Percentiles rank a stretch among this genome's conserved stretches.
Evolutionary conservation across 768 basidiomycete species (phyloP).

Genomic region (Pholiota conissans): DNA sequence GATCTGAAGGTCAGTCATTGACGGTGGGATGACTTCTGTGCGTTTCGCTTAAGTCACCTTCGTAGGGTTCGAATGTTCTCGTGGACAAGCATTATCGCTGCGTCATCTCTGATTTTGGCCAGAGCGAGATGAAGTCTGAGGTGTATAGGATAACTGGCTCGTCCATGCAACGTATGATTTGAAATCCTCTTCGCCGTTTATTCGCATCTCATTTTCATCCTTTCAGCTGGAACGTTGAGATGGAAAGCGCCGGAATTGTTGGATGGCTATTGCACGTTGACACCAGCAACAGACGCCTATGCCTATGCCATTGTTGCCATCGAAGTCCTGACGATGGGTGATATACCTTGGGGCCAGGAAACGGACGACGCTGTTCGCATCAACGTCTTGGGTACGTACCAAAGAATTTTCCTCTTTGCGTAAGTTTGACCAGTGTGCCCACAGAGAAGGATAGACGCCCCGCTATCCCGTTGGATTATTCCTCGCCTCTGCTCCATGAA

Average conservation of each 20-base stretch:
- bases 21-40: background rate
- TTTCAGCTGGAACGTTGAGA: conserved; percentile 66
- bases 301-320: conserved; percentile 67
- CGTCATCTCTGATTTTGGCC: conserved; percentile 81
- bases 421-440: conserved; percentile 21
- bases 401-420: background rate
- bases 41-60: background rate
- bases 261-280: conserved; percentile 44
- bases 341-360: conserved; percentile 54
- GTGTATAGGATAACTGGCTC: conserved; percentile 59
- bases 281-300: conserved; percentile 63
- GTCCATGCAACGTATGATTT: conserved; percentile 41
- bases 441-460: conserved; percentile 55
- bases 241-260: conserved; percentile 77
- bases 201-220: conserved; percentile 1
- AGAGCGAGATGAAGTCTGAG: conserved; percentile 78
- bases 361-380: conserved; percentile 52
- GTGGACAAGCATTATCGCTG: conserved; percentile 68
- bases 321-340: conserved; percentile 63
- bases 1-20: conserved; percentile 67
- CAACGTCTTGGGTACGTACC: conserved; percentile 48
- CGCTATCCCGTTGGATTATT: conserved; percentile 38
- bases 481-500: conserved; percentile 34
- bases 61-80: conserved; percentile 71
- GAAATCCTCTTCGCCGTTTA: background rate